A percentile compares a stretch with the other conserved stretches of the same genome.
phyloP scores from a whole-genome alignment of 768 basidiomycete species.

The Boletus reticulatus region DNA sequence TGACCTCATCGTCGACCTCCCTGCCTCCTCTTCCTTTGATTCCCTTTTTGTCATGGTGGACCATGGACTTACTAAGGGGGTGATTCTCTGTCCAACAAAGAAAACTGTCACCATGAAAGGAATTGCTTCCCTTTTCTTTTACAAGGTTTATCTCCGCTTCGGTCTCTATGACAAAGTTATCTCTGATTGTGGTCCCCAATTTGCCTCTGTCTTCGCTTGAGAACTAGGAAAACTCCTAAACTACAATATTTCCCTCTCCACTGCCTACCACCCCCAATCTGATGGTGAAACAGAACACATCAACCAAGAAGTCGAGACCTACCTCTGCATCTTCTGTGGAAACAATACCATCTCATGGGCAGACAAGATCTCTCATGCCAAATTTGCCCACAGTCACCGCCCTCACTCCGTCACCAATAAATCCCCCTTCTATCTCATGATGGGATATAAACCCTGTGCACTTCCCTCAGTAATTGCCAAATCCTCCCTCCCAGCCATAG shows the following conservation, averaged over 20 bases:
- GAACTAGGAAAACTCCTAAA: too few relatives aligned
- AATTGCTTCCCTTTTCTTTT: neutral
- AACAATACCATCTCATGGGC: neutral
- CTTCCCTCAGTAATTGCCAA: neutral
- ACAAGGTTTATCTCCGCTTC: neutral
- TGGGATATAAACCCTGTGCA: neutral
- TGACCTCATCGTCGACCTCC: too few relatives aligned
- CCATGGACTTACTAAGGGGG: neutral
- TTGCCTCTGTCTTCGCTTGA: neutral
- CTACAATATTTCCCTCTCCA: neutral
- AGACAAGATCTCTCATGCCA: too few relatives aligned
- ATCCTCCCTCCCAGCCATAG: neutral
- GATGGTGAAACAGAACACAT: neutral
- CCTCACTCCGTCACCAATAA: too few relatives aligned
- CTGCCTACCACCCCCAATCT: neutral
- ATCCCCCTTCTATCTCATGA: too few relatives aligned
- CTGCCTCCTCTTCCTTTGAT: too few relatives aligned
- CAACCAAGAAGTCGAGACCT: neutral
- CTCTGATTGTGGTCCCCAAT: neutral
- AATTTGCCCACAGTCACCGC: too few relatives aligned
- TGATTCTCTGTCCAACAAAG: too few relatives aligned
- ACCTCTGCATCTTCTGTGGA: neutral
- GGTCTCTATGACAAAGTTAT: neutral
- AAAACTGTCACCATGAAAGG: conserved; percentile 6
- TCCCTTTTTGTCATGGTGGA: neutral